Conservation (phyloP, 805 yeast genomes). For the Candida hispaniensis region DNA sequence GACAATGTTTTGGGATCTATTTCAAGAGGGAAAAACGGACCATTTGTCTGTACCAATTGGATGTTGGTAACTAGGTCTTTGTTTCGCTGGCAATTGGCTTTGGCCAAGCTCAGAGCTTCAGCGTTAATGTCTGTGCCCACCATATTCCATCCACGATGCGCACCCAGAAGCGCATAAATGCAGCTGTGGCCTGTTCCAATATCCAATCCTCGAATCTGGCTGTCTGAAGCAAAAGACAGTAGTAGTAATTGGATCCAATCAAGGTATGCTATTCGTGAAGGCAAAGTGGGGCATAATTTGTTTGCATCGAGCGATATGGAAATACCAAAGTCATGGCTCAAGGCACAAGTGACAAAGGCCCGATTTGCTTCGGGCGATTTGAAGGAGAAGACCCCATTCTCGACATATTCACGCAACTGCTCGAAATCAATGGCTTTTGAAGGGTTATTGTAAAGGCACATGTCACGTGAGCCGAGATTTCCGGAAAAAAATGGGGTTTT, state of each 20-base stretch:
- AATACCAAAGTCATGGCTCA: neutral
- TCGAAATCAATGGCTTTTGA: too few species aligned
- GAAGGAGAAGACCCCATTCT: too few species aligned
- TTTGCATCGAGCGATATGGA: neutral
- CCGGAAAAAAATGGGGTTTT: too few species aligned
- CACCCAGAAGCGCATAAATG: slow-evolving; percentile 4
- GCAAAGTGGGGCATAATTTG: slow-evolving; percentile 6
- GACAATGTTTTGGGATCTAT: neutral
- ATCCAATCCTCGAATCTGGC: neutral
- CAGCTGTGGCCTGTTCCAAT: slow-evolving; percentile 4
- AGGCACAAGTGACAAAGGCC: neutral
- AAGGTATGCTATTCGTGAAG: slow-evolving; percentile 5
- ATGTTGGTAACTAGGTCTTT: too few species aligned
- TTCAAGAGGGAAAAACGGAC: too few species aligned
- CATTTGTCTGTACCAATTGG: too few species aligned
- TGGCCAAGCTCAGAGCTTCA: slow-evolving; percentile 1
- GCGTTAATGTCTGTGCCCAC: slow-evolving; percentile 3
- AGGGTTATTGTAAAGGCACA: too few species aligned
- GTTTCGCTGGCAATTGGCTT: too few species aligned
- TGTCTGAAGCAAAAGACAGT: neutral
- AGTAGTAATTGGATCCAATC: slow-evolving; percentile 1
- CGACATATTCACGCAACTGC: too few species aligned
- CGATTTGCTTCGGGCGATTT: slow-evolving; percentile 13
- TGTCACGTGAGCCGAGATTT: too few species aligned
- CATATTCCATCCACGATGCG: slow-evolving; percentile 2